Conservation (phyloP, 1,284 basidiomycete species). For the Hortiboletus rubellus region DNA sequence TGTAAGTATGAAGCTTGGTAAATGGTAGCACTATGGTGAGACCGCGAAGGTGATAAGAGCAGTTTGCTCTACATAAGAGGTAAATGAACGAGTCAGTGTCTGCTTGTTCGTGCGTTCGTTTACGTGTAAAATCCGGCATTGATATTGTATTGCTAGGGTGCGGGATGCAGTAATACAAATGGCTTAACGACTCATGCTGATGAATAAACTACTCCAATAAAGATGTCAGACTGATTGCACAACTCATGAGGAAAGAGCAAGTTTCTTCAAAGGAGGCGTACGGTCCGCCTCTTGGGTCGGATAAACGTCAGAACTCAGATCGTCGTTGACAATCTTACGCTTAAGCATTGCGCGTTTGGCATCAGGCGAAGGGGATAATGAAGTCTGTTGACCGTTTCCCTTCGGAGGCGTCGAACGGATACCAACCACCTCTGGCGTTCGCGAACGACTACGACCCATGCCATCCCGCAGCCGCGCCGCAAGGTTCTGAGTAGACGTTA, state of each 20-base stretch:
- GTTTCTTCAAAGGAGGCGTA: constrained; percentile 60
- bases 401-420: constrained; percentile 49
- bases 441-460: constrained; percentile 62
- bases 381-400: constrained; percentile 30
- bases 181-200: constrained; percentile 22
- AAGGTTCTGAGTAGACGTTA: constrained; percentile 58
- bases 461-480: constrained; percentile 66
- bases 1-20: background rate
- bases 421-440: constrained; percentile 59
- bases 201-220: constrained; percentile 41
- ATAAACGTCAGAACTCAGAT: constrained; percentile 35
- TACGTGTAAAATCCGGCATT: background rate
- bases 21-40: background rate
- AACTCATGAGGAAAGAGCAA: constrained; percentile 42
- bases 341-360: constrained; percentile 57
- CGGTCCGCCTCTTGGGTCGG: constrained; percentile 37
- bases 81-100: too few relatives aligned
- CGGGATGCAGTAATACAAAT: constrained; percentile 27
- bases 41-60: background rate
- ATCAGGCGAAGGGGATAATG: constrained; percentile 50
- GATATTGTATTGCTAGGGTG: constrained; percentile 23
- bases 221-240: constrained; percentile 19
- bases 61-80: background rate
- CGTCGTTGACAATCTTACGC: constrained; percentile 64
- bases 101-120: too few relatives aligned